These are phyloP conservation scores for Colletotrichum spaethianum DNA, from an alignment of 2,329 filamentous ascomycete species.

Conservation along the genomic window DNA sequence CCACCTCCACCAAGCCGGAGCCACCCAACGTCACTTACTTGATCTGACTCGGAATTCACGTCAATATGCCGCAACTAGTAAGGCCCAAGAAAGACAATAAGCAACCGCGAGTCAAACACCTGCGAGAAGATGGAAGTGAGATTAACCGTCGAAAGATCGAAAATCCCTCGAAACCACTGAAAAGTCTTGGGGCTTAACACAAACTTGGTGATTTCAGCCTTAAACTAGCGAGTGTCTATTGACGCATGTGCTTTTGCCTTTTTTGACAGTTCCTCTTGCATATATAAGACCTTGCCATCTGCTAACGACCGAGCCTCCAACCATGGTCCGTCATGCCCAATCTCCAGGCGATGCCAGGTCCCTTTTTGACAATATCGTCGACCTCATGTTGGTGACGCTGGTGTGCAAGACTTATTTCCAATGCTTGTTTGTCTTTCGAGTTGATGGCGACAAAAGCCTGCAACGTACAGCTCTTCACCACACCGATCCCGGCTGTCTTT, in stretches of 20 bases:
- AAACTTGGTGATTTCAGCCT: too few relatives aligned
- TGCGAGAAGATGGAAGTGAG: too few relatives aligned
- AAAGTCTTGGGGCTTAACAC: too few relatives aligned
- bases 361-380: not conserved
- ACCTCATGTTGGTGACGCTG: not conserved
- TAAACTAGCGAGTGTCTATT: too few relatives aligned
- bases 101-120: too few relatives aligned
- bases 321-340: slow-evolving; percentile 2
- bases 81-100: slow-evolving; percentile 47
- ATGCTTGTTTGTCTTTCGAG: not conserved
- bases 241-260: too few relatives aligned
- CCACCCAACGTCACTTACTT: not conserved
- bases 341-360: not conserved
- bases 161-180: too few relatives aligned
- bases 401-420: not conserved
- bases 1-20: not conserved
- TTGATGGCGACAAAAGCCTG: slow-evolving; percentile 4
- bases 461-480: slow-evolving; percentile 40
- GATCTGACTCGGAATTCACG: not conserved
- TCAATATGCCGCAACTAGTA: not conserved
- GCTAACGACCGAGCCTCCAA: not conserved
- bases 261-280: not conserved
- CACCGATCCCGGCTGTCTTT: slow-evolving; percentile 29
- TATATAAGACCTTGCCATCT: not conserved
- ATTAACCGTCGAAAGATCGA: too few relatives aligned